Conservation (phyloP, 2,329 filamentous ascomycete species). For the Celoporthe dispersa region DNA sequence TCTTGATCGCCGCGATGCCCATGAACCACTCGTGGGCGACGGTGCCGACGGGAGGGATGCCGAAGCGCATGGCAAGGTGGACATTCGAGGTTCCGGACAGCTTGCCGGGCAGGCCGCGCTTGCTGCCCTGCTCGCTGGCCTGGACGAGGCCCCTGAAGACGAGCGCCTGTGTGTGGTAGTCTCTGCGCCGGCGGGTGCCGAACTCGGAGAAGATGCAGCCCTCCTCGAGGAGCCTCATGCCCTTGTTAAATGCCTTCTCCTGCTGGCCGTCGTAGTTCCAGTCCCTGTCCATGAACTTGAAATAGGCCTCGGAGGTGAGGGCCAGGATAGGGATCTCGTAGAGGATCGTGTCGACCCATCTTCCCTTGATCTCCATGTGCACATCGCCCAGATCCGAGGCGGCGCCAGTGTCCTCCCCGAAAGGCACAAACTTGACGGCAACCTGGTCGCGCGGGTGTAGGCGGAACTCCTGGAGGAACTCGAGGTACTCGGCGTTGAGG, state of each 20-base stretch:
- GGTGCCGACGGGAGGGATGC: slow-evolving; percentile 82
- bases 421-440: slow-evolving; percentile 65
- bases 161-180: slow-evolving; percentile 93
- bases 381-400: slow-evolving; percentile 75
- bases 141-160: slow-evolving; percentile 85
- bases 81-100: slow-evolving; percentile 94
- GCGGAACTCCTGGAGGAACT: slow-evolving; percentile 80
- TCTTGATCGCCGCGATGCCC: slow-evolving; percentile 90
- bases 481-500: slow-evolving; percentile 75
- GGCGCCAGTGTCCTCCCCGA: slow-evolving; percentile 60
- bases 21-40: slow-evolving; percentile 99
- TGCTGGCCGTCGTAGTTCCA: slow-evolving; percentile 90
- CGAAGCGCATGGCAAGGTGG: slow-evolving; percentile 93
- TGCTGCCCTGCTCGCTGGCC: slow-evolving; percentile 72
- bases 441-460: slow-evolving; percentile 84
- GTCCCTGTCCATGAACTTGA: slow-evolving; percentile 92
- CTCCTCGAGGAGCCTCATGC: slow-evolving; percentile 73
- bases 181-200: slow-evolving; percentile 83
- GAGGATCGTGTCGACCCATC: slow-evolving; percentile 93
- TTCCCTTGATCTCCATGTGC: slow-evolving; percentile 75
- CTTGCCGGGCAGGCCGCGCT: slow-evolving; percentile 69
- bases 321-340: slow-evolving; percentile 97
- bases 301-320: slow-evolving; percentile 93
- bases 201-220: slow-evolving; percentile 95
- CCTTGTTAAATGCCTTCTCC: slow-evolving; percentile 83